A percentile compares a stretch with the other conserved stretches of the same genome.
These are phyloP conservation scores for Diplocarpon rosae DNA, from an alignment of 2,329 filamentous ascomycete species.

Conservation along the genomic window DNA sequence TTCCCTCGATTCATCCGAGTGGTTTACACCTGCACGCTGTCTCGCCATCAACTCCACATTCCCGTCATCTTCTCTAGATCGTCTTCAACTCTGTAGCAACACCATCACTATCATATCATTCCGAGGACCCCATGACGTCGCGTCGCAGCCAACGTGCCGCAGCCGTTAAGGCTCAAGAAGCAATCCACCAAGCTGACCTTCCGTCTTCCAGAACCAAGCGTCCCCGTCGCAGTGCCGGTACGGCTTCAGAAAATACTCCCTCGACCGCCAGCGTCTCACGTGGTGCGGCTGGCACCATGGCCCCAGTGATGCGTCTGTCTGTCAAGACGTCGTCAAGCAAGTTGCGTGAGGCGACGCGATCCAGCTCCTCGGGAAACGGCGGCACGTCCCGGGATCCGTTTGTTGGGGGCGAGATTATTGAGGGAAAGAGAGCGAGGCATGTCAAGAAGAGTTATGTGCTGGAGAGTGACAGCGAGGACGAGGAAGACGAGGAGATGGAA, in stretches of 20 bases:
- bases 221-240: constrained; percentile 19
- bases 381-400: constrained; percentile 19
- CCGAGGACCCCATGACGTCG: constrained; percentile 17
- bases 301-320: constrained; percentile 24
- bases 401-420: constrained; percentile 24
- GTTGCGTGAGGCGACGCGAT: constrained; percentile 24
- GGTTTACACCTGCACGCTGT: too few relatives aligned
- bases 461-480: constrained; percentile 33
- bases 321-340: constrained; percentile 28
- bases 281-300: constrained; percentile 18
- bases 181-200: constrained; percentile 18
- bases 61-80: too few relatives aligned
- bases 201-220: constrained; percentile 17
- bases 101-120: neutral
- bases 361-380: constrained; percentile 15
- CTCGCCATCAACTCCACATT: too few relatives aligned
- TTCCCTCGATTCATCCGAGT: too few relatives aligned
- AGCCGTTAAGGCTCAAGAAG: constrained; percentile 20
- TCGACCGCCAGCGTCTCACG: constrained; percentile 24
- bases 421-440: constrained; percentile 25
- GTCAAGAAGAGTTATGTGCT: constrained; percentile 33
- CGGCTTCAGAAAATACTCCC: constrained; percentile 14
- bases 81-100: neutral
- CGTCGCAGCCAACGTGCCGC: constrained; percentile 25
- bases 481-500: constrained; percentile 20